Percentiles rank a stretch among this genome's conserved stretches.
Conservation (phyloP, 768 basidiomycete species). For the Calocybe gangraenosa region DNA sequence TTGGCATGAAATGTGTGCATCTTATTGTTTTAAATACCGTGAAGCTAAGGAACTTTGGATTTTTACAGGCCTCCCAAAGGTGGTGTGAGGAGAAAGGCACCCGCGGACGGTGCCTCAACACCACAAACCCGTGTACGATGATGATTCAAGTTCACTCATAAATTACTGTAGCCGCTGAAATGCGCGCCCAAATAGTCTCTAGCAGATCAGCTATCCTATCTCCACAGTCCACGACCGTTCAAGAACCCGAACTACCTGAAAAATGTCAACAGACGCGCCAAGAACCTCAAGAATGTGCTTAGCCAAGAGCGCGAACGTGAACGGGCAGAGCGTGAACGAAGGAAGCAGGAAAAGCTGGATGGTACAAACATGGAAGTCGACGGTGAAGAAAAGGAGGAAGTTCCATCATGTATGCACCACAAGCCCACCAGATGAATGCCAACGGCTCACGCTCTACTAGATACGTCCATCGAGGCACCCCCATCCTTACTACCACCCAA, state of each 20-base stretch:
- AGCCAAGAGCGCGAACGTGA: conserved; percentile 78
- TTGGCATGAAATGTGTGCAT: not conserved
- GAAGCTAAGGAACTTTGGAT: not conserved
- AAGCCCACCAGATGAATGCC: not conserved
- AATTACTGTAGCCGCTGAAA: not conserved
- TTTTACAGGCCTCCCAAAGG: conserved; percentile 44
- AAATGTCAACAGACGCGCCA: conserved; percentile 67
- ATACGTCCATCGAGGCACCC: conserved; percentile 80
- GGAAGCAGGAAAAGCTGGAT: conserved; percentile 46
- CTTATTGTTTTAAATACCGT: no score
- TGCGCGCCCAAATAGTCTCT: conserved; percentile 45
- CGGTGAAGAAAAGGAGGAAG: conserved; percentile 47
- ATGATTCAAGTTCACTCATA: not conserved
- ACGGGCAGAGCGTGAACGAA: conserved; percentile 57
- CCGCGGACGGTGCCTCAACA: conserved; percentile 39
- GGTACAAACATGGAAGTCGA: conserved; percentile 52
- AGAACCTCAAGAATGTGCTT: conserved; percentile 77
- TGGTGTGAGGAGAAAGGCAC: conserved; percentile 32
- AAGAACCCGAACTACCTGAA: conserved; percentile 71
- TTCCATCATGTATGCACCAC: conserved; percentile 61
- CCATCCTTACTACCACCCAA: conserved; percentile 74
- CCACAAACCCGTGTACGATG: conserved; percentile 37
- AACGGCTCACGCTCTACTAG: conserved; percentile 30
- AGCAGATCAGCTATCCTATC: conserved; percentile 70
- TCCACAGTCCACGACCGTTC: conserved; percentile 69